A percentile compares a stretch with the other conserved stretches of the same genome.
phyloP scores from a whole-genome alignment of 2,329 filamentous ascomycete species.

The Tolypocladium tundrense region DNA sequence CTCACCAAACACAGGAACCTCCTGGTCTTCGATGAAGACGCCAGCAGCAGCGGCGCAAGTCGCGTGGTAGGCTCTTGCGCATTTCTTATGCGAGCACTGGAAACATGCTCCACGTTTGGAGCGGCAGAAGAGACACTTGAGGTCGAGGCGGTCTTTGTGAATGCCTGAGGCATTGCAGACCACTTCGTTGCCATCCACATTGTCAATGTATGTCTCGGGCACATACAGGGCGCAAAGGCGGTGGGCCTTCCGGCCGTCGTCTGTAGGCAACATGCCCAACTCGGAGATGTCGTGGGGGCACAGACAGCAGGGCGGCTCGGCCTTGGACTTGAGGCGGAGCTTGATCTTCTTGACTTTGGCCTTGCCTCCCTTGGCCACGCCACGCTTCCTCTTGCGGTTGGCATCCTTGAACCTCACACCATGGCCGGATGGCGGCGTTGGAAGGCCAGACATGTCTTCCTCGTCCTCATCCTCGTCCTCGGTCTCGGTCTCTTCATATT shows the following conservation, averaged over 20 bases:
- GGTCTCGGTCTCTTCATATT: constrained; percentile 64
- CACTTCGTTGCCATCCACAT: constrained; percentile 58
- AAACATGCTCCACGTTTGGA: constrained; percentile 94
- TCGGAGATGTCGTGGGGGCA: constrained; percentile 85
- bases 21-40: constrained; percentile 79
- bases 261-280: constrained; percentile 74
- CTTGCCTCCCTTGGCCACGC: constrained; percentile 25
- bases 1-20: constrained; percentile 77
- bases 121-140: constrained; percentile 91
- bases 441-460: constrained; percentile 56
- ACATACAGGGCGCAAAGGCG: constrained; percentile 83
- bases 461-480: constrained; percentile 55
- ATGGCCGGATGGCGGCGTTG: constrained; percentile 68
- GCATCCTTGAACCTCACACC: constrained; percentile 54
- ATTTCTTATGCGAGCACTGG: constrained; percentile 93
- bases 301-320: constrained; percentile 74
- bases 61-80: constrained; percentile 84
- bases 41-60: constrained; percentile 89
- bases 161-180: constrained; percentile 74
- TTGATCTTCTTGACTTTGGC: constrained; percentile 69
- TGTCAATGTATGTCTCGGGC: constrained; percentile 80
- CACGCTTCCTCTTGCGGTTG: constrained; percentile 51
- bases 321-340: constrained; percentile 59
- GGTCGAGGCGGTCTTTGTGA: constrained; percentile 74
- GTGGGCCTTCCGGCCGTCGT: constrained; percentile 80